Conservation (phyloP, 805 yeast species). For the Saturnispora galanensis region DNA sequence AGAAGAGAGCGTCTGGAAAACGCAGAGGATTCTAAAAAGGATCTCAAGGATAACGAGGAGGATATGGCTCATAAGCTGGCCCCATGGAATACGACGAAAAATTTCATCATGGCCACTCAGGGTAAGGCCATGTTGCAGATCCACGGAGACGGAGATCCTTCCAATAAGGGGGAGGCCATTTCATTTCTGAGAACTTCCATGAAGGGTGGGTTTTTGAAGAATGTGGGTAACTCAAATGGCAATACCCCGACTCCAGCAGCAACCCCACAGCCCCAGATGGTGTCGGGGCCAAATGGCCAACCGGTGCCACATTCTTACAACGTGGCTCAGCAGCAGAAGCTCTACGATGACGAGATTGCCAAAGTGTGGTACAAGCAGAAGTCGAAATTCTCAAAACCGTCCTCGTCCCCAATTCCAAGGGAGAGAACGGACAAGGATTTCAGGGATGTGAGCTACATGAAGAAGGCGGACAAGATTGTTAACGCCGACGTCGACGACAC, state of each 20-base stretch:
- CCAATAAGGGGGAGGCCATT: conserved; percentile 83
- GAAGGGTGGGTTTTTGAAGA: conserved; percentile 73
- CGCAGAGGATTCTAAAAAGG: conserved; percentile 15
- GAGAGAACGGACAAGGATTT: conserved; percentile 15
- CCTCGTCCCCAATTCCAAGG: conserved; percentile 19
- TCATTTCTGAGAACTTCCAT: conserved; percentile 85
- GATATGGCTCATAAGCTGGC: conserved; percentile 77
- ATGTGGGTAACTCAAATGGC: conserved; percentile 13
- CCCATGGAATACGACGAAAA: conserved; percentile 90
- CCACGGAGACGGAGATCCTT: conserved; percentile 91
- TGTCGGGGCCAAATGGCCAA: conserved; percentile 23
- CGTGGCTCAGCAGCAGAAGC: conserved; percentile 77
- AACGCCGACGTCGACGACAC: conserved; percentile 24
- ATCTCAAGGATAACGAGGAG: conserved; percentile 35
- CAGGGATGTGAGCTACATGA: conserved; percentile 29
- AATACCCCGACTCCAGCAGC: conserved; percentile 14
- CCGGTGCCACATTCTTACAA: conserved; percentile 60
- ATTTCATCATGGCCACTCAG: conserved; percentile 87
- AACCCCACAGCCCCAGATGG: background rate
- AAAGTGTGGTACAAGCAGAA: conserved; percentile 87
- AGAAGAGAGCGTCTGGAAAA: conserved; percentile 29
- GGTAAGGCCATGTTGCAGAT: conserved; percentile 95
- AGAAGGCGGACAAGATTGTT: conserved; percentile 25
- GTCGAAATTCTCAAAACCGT: conserved; percentile 37
- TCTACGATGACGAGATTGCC: conserved; percentile 82